Base-by-base conservation (phyloP, 2,329 filamentous ascomycete genomes). In the Paraphaeosphaeria minitans region DNA sequence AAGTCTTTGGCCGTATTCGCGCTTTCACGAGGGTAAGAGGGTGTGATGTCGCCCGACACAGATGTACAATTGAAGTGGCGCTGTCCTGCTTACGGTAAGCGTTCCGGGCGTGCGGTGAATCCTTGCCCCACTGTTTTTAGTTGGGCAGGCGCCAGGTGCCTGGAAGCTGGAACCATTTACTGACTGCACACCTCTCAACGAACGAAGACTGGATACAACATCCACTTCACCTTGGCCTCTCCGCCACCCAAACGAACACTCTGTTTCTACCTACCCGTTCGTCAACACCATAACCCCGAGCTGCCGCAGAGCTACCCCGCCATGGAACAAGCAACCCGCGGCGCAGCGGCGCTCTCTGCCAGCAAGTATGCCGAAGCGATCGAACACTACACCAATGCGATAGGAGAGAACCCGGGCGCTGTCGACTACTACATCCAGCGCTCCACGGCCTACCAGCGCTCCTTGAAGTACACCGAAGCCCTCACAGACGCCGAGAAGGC, bases 341-440 rank as follows among this genome's bases (percentile, higher is more conserved):
- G 85, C 59, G 83, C 83, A 57, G 80, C 82, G 61, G 86, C 92
- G 56, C 82, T 92, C 57, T 79, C 85, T 29, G 80, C 78, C 9
- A 84, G 83, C 52, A 83, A 93, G 60, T 94, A 87, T 76, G 79
- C 83, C 5, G 81, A 83, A 48, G 93, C 91, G 46, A 85, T 97
- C 66, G 75, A 80, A 37, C 84, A 68, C 54, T 95, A 87, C 76
- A 80, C 83, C 14, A 80, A 82, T 13, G 93, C 92, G 21, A 84
- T 97, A 65, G 72, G 79, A 16, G 83, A 88, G 67, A 82, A 82
- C 13, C 87, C 89, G 0, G 81, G 81, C 41, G 92, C 91, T 2
- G 90, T 92, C 1, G 79, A 85, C 50, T 97, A 95, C 85, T 89
- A 94, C 62, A 86, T 95, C 62, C 87, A 90, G 65, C 91, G 94